These are phyloP conservation scores for Syzygium aromaticum DNA, from an alignment of 345 rosid species.

Conservation along the genomic window DNA sequence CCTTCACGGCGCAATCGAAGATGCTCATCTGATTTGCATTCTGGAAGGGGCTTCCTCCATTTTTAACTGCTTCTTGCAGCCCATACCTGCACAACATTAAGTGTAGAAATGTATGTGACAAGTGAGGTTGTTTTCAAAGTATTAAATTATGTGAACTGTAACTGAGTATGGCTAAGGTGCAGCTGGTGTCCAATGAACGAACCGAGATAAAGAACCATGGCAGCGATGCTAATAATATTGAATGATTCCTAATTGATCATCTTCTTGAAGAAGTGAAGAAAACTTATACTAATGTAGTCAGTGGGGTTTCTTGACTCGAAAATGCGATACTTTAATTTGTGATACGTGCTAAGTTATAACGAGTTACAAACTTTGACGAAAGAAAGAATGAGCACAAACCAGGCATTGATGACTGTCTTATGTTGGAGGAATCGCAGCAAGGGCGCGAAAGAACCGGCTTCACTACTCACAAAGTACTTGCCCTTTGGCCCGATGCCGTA, in stretches of 20 bases:
- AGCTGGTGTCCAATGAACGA: not conserved
- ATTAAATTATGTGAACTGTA: not conserved
- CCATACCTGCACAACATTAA: conserved; percentile 2
- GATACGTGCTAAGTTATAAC: not conserved
- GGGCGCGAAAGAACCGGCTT: conserved; percentile 27
- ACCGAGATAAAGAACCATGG: not conserved
- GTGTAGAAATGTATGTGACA: not conserved
- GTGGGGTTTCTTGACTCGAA: not conserved
- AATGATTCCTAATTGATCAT: not conserved
- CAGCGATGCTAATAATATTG: not conserved
- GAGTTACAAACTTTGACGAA: not conserved
- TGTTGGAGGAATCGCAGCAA: conserved; percentile 25
- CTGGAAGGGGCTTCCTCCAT: conserved; percentile 21
- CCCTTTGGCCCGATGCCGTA: conserved; percentile 22
- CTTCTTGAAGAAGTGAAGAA: not conserved
- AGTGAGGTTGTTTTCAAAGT: not conserved
- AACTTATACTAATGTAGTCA: not conserved
- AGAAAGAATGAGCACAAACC: conserved; percentile 9
- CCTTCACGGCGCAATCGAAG: conserved; percentile 12
- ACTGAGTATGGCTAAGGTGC: not conserved
- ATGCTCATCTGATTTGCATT: conserved; percentile 9
- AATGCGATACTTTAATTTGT: no score
- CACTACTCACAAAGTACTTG: conserved; percentile 21
- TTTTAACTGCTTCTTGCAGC: conserved; percentile 18
- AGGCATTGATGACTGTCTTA: conserved; percentile 24